These are phyloP conservation scores for Seiridium unicorne DNA, from an alignment of 2,329 filamentous ascomycete genomes.

Conservation along the genomic window DNA sequence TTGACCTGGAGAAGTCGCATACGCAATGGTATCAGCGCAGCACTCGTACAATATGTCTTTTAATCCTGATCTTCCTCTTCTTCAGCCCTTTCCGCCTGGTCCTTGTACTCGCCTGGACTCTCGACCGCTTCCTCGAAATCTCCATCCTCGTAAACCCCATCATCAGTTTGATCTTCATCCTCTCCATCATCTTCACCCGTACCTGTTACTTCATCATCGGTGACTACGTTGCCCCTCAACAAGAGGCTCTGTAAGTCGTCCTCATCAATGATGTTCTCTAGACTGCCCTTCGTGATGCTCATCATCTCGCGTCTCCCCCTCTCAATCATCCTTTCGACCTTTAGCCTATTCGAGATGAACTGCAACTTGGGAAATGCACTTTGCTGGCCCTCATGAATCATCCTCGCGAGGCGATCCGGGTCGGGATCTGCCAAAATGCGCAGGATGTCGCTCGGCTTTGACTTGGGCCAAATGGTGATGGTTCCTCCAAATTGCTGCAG, in stretches of 20 bases:
- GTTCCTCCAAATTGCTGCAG: conserved; percentile 92
- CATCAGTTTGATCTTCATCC: background rate
- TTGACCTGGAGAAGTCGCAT: too few relatives aligned
- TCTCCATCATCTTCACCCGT: conserved; percentile 9
- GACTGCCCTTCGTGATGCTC: conserved; percentile 46
- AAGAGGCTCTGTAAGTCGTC: conserved; percentile 56
- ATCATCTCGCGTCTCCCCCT: conserved; percentile 54
- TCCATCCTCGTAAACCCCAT: conserved; percentile 14
- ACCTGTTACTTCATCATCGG: conserved; percentile 2
- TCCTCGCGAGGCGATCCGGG: conserved; percentile 70
- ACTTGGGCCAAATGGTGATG: conserved; percentile 94
- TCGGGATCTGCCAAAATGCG: conserved; percentile 85
- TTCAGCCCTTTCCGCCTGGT: conserved; percentile 10
- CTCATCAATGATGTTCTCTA: conserved; percentile 61
- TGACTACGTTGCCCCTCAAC: conserved; percentile 14
- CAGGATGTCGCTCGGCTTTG: conserved; percentile 73
- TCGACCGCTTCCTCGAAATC: conserved; percentile 18
- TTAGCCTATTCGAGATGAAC: conserved; percentile 84
- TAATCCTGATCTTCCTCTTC: background rate
- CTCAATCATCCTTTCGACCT: conserved; percentile 72
- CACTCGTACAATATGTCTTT: background rate
- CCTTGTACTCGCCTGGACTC: conserved; percentile 12
- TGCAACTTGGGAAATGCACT: conserved; percentile 88
- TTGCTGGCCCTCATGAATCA: conserved; percentile 89
- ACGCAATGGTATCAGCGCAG: background rate